Conservation (phyloP, 2,329 filamentous ascomycete genomes). For the Zymoseptoria passerinii region DNA sequence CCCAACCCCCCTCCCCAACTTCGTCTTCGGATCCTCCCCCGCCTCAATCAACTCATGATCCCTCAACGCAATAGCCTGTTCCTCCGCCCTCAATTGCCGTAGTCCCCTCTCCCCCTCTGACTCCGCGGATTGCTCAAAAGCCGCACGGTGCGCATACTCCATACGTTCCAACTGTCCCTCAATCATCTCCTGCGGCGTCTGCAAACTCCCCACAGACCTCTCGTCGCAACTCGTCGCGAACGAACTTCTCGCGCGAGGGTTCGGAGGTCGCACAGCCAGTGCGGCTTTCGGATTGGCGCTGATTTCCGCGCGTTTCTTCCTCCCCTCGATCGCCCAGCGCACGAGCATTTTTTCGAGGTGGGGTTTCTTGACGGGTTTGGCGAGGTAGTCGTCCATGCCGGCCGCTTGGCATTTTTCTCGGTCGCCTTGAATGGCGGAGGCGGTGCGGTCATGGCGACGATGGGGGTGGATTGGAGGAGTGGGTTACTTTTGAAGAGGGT, state of each 20-base stretch:
- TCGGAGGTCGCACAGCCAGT: constrained; percentile 11
- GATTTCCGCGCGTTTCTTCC: constrained; percentile 24
- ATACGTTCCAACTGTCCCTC: constrained; percentile 27
- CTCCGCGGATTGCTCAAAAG: constrained; percentile 35
- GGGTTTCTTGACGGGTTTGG: constrained; percentile 64
- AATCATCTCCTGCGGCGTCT: constrained; percentile 29
- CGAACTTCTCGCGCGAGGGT: constrained; percentile 13
- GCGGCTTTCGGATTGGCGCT: constrained; percentile 9
- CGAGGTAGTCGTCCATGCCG: constrained; percentile 66
- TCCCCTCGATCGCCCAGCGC: constrained; percentile 52
- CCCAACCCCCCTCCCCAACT: constrained; percentile 8
- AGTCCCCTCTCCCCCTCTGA: constrained; percentile 40
- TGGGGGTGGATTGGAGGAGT: constrained; percentile 53
- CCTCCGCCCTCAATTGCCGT: constrained; percentile 44
- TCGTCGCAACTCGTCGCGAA: constrained; percentile 10
- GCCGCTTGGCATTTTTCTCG: constrained; percentile 63
- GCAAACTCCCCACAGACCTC: constrained; percentile 11
- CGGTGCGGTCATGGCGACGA: constrained; percentile 80
- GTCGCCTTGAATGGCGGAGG: constrained; percentile 68
- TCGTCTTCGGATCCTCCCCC: constrained; percentile 32
- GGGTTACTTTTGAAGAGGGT: constrained; percentile 54
- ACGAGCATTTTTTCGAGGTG: constrained; percentile 63
- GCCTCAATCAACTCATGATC: constrained; percentile 49
- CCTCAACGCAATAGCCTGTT: constrained; percentile 46
- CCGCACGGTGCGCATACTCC: constrained; percentile 30